Conservation (phyloP, 2,329 filamentous ascomycete species). For the Colletotrichum navitas region DNA sequence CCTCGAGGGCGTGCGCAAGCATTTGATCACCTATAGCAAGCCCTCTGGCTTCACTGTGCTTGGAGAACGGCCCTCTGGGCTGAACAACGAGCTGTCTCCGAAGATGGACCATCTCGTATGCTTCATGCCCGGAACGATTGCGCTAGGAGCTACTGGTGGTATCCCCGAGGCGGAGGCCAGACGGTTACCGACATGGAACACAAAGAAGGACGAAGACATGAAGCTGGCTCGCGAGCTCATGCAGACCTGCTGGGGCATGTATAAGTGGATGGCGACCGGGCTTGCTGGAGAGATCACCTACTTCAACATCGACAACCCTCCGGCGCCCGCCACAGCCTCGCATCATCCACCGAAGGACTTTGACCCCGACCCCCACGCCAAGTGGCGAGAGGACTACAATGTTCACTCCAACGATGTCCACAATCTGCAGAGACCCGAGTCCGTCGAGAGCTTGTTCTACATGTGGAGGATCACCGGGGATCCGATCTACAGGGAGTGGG, state of each 20-base stretch:
- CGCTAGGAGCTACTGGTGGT: conserved; percentile 86
- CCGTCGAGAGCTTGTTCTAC: conserved; percentile 95
- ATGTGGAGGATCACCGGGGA: conserved; percentile 99
- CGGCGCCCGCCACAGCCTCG: conserved; percentile 69
- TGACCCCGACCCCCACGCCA: conserved; percentile 64
- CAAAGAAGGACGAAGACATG: conserved; percentile 88
- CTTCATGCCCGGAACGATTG: conserved; percentile 97
- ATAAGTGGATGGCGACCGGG: conserved; percentile 88
- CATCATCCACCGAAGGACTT: conserved; percentile 64
- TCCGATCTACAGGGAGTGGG: conserved; percentile 90
- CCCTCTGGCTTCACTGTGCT: conserved; percentile 87
- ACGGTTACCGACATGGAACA: conserved; percentile 78
- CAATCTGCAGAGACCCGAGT: conserved; percentile 95
- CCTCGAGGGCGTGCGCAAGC: conserved; percentile 86
- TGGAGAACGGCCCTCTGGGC: conserved; percentile 83
- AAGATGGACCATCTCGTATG: conserved; percentile 99
- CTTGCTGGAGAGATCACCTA: conserved; percentile 96
- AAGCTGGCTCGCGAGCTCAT: conserved; percentile 88
- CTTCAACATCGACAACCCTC: conserved; percentile 81
- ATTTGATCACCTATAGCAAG: conserved; percentile 90
- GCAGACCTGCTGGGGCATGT: conserved; percentile 99
- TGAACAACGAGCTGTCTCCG: conserved; percentile 74
- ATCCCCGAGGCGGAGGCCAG: conserved; percentile 80
- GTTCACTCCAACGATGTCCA: conserved; percentile 88
- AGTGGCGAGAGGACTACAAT: conserved; percentile 82